Evolutionary conservation across 1,139 yeast genomes (phyloP).

Genomic region (Yamadazyma conglobata): DNA sequence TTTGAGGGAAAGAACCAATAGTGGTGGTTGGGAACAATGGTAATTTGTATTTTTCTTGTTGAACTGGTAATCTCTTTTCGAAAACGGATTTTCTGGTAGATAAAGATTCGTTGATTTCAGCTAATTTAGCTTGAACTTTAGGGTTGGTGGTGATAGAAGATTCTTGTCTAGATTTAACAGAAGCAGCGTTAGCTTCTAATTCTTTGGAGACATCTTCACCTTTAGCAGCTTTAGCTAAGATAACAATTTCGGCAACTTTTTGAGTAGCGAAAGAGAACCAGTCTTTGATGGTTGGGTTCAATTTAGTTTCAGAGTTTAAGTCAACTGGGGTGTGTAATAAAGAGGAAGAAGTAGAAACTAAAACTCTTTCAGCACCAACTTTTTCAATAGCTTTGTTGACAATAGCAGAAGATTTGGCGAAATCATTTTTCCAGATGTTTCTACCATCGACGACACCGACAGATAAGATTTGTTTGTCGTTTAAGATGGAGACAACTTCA

Average conservation of each 20-base stretch:
- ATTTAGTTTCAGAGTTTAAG: slow-evolving; percentile 84
- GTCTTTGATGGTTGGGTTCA: slow-evolving; percentile 87
- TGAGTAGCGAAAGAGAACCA: slow-evolving; percentile 99
- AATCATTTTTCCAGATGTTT: slow-evolving; percentile 98
- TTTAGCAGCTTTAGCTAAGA: slow-evolving; percentile 83
- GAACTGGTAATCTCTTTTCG: slow-evolving; percentile 83
- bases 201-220: slow-evolving; percentile 68
- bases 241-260: slow-evolving; percentile 87
- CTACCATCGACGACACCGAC: slow-evolving; percentile 98
- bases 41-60: slow-evolving; percentile 82
- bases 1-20: slow-evolving; percentile 99
- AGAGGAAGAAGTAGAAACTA: slow-evolving; percentile 94
- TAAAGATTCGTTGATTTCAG: slow-evolving; percentile 72
- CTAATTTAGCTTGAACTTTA: slow-evolving; percentile 84
- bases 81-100: slow-evolving; percentile 86
- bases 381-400: slow-evolving; percentile 80
- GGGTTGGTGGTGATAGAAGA: slow-evolving; percentile 90
- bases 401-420: slow-evolving; percentile 75
- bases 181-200: slow-evolving; percentile 81
- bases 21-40: slow-evolving; percentile 99
- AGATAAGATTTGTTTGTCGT: slow-evolving; percentile 70
- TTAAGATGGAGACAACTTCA: slow-evolving; percentile 65
- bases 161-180: slow-evolving; percentile 80
- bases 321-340: slow-evolving; percentile 98
- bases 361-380: slow-evolving; percentile 84